A percentile compares a stretch with the other conserved stretches of the same genome.
phyloP scores from a whole-genome alignment of 2,329 filamentous ascomycete genomes.

The Phoma sp. region DNA sequence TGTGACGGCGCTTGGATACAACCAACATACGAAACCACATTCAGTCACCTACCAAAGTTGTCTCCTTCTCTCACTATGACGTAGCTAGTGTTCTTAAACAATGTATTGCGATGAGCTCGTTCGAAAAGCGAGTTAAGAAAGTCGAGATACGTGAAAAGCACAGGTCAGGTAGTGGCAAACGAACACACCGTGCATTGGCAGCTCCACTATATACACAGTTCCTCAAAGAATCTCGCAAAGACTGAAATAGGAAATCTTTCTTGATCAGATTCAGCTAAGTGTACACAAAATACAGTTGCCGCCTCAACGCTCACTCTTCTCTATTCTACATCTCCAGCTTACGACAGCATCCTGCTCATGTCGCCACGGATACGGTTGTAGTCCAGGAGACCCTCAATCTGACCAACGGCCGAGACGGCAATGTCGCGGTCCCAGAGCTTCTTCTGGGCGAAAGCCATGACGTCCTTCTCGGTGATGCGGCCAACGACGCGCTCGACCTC shows the following conservation, averaged over 20 bases:
- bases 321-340: slow-evolving; percentile 19
- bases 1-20: neutral
- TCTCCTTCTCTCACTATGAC: neutral
- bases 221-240: slow-evolving; percentile 11
- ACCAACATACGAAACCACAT: neutral
- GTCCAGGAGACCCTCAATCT: slow-evolving; percentile 82
- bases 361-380: slow-evolving; percentile 82
- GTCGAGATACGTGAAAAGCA: too few relatives aligned
- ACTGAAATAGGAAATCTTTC: slow-evolving; percentile 34
- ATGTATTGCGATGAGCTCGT: too few relatives aligned
- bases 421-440: slow-evolving; percentile 98
- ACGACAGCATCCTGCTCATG: slow-evolving; percentile 76
- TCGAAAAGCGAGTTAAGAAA: too few relatives aligned
- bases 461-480: slow-evolving; percentile 89
- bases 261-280: slow-evolving; percentile 42
- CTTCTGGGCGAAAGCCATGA: slow-evolving; percentile 93
- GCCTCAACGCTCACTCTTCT: slow-evolving; percentile 20
- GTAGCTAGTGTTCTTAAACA: neutral
- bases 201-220: slow-evolving; percentile 12
- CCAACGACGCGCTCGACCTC: slow-evolving; percentile 95
- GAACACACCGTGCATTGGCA: slow-evolving; percentile 3
- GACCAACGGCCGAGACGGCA: slow-evolving; percentile 89
- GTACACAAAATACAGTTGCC: slow-evolving; percentile 46
- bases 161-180: neutral
- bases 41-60: neutral